Evolutionary conservation across 305 asterid species (phyloP).

Genomic region (Fraxinus latifolia): DNA sequence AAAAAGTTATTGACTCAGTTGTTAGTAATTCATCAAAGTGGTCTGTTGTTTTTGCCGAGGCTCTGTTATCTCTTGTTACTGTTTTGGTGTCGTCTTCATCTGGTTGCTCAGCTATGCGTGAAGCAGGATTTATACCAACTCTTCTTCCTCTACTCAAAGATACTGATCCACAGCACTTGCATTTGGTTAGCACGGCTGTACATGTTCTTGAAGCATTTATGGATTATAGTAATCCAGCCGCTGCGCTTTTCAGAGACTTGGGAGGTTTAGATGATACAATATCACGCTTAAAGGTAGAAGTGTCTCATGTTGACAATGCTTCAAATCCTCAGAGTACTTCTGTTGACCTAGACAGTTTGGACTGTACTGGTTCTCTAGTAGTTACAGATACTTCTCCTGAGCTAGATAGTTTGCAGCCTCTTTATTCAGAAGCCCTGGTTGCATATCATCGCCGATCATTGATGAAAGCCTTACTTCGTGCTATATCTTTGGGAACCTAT

Average conservation of each 20-base stretch:
- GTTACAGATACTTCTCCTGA: slow-evolving; percentile 49
- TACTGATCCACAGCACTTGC: slow-evolving; percentile 91
- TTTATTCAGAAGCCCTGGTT: slow-evolving; percentile 88
- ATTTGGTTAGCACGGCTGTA: slow-evolving; percentile 92
- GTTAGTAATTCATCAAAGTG: slow-evolving; percentile 81
- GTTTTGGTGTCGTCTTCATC: slow-evolving; percentile 96
- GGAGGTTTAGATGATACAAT: slow-evolving; percentile 98
- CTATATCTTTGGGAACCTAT: slow-evolving; percentile 95
- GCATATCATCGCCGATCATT: slow-evolving; percentile 89
- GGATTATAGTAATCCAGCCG: slow-evolving; percentile 99
- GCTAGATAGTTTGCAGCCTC: slow-evolving; percentile 64
- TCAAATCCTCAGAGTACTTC: slow-evolving; percentile 51
- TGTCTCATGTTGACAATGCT: slow-evolving; percentile 78
- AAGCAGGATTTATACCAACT: slow-evolving; percentile 97
- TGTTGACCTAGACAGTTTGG: slow-evolving; percentile 56
- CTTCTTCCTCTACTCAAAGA: slow-evolving; percentile 90
- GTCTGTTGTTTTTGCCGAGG: slow-evolving; percentile 90
- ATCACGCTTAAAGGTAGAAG: slow-evolving; percentile 87
- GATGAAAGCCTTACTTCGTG: slow-evolving; percentile 94
- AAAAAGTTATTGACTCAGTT: slow-evolving; percentile 84
- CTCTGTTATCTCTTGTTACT: slow-evolving; percentile 83
- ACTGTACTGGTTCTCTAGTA: slow-evolving; percentile 48
- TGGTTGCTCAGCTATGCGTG: slow-evolving; percentile 99
- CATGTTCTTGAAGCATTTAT: slow-evolving; percentile 98
- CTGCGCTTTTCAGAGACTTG: slow-evolving; percentile 97